These are phyloP conservation scores for Pseudogymnoascus sp. DNA, from an alignment of 2,329 filamentous ascomycete species.

Conservation along the genomic window DNA sequence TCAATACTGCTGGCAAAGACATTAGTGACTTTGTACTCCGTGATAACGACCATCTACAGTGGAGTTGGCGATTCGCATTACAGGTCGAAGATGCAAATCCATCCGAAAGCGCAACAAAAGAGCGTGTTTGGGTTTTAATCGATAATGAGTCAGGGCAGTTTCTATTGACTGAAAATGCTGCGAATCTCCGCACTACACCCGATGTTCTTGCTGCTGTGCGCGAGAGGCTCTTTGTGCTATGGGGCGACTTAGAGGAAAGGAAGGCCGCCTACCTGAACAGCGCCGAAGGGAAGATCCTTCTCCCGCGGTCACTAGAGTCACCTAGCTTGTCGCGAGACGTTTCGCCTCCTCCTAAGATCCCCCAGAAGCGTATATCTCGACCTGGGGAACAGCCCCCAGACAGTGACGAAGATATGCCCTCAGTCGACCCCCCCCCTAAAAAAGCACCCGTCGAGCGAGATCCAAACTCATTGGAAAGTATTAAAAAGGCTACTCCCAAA, in stretches of 20 bases:
- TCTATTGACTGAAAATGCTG: conserved; percentile 43
- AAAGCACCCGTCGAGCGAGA: background rate
- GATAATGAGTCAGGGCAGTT: conserved; percentile 47
- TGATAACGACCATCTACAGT: conserved; percentile 3
- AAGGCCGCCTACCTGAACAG: conserved; percentile 36
- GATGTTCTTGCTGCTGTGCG: conserved; percentile 44
- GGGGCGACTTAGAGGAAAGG: conserved; percentile 75
- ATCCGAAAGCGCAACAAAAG: conserved; percentile 26
- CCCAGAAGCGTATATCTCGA: background rate
- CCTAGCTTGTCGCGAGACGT: conserved; percentile 18
- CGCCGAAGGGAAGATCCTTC: conserved; percentile 13
- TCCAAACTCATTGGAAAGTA: background rate
- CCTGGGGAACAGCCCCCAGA: conserved; percentile 9
- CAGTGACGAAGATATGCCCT: conserved; percentile 9
- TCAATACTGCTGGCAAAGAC: conserved; percentile 24
- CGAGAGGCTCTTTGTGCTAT: conserved; percentile 67
- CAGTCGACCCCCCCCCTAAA: background rate
- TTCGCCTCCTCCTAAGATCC: background rate
- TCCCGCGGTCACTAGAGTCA: conserved; percentile 20
- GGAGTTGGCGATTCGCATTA: conserved; percentile 68
- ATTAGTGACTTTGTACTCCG: conserved; percentile 20
- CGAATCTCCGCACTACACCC: conserved; percentile 46
- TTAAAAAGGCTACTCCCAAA: background rate
- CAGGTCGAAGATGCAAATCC: conserved; percentile 61
- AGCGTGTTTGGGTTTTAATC: conserved; percentile 59